Evolutionary conservation across 805 yeast species (phyloP), one percentile per base, ranked within the genome.

Genomic region (Zygosaccharomyces bisporus): DNA sequence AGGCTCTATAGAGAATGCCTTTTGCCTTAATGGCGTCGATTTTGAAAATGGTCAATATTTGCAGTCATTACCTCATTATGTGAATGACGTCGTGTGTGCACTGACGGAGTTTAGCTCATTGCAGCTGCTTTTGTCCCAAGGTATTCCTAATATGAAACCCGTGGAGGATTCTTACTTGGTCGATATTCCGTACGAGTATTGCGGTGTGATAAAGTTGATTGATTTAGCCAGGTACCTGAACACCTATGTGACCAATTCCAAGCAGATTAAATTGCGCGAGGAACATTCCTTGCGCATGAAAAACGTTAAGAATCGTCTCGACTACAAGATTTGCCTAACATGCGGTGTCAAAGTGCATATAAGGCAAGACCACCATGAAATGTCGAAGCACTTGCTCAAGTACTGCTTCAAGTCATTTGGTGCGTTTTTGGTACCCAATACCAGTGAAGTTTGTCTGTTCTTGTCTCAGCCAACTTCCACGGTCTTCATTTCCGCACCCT

Each of bases 401-500:
- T 49, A 60, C 44, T 64, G 67, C 43, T 58, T 58, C 36, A 52
- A 56, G n/a, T 59, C 67, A 4, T 64, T 64, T 44, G 69, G 68
- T 31, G 56, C 62, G 4, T 67, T 68, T 44, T 53, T 70, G 34
- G 54, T 61, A 16, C 74, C 74, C 16, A 66, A 65, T 38, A 53
- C 57, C 2, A 67, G 65, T 39, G 62, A 56, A 31, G 58, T 68
- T 18, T 60, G 61, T 35, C 45, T 64, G 21, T 62, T 47, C 51
- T 53, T 58, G 61, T 66, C 57, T 30, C 63, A 60, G 17, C 66
- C 68, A 6, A 52, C 57, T 6, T 63, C 64, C 3, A 52, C 52
- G 9, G 57, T 63, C 6, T 55, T 47, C 25, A 70, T 76, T 50
- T 76, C 76, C 44, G 84, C 86, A 0, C 93, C 91, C 10, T 86